These are phyloP conservation scores for Annulohypoxylon nitens DNA, from an alignment of 495 filamentous ascomycete genomes.

Conservation along the genomic window DNA sequence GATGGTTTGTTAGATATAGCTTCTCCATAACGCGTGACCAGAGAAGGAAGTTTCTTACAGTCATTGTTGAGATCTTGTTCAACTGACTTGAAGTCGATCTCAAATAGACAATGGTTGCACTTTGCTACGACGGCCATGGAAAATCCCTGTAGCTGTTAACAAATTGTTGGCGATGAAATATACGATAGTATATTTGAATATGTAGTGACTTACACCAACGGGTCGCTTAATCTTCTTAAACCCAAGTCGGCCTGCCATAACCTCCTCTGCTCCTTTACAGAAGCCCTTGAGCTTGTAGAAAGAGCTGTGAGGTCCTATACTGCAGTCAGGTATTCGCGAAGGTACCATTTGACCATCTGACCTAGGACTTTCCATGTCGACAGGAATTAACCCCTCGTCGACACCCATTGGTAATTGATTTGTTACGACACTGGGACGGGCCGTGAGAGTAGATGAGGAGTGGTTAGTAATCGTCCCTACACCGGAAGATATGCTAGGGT, in stretches of 20 bases:
- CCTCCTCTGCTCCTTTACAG: constrained; percentile 58
- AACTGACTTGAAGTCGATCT: constrained; percentile 56
- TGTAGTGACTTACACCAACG: constrained; percentile 44
- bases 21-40: not conserved
- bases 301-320: constrained; percentile 53
- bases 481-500: constrained; percentile 41
- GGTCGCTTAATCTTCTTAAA: constrained; percentile 56
- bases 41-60: constrained; percentile 41
- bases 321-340: constrained; percentile 49
- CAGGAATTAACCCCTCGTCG: constrained; percentile 54
- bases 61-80: constrained; percentile 55
- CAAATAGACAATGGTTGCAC: constrained; percentile 57
- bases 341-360: constrained; percentile 32
- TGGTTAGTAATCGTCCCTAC: constrained; percentile 36
- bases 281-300: constrained; percentile 59
- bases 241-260: constrained; percentile 52
- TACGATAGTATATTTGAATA: not conserved
- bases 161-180: not conserved
- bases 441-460: constrained; percentile 35
- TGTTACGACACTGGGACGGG: constrained; percentile 7
- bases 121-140: constrained; percentile 52
- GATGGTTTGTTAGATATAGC: constrained; percentile 22
- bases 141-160: constrained; percentile 45
- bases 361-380: constrained; percentile 44
- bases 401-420: constrained; percentile 12